A percentile compares a stretch with the other conserved stretches of the same genome.
These are phyloP conservation scores for Globisporangium ultimum DNA, from an alignment of 352 stramenopile species.

Conservation along the genomic window DNA sequence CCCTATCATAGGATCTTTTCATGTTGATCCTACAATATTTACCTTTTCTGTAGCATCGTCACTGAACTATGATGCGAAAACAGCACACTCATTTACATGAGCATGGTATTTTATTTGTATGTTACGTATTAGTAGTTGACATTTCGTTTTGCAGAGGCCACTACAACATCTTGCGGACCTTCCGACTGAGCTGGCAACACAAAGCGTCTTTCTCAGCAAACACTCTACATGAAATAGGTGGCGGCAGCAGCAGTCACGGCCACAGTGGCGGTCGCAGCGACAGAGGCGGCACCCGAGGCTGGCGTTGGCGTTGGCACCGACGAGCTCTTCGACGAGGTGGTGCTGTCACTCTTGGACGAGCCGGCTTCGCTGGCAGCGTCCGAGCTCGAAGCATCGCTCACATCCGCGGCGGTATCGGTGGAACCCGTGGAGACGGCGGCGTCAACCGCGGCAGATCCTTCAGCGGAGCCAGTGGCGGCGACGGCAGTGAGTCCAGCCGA, in stretches of 20 bases:
- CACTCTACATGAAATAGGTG: constrained; percentile 18
- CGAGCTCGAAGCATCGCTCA: neutral
- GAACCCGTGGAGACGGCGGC: neutral
- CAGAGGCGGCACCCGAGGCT: constrained; percentile 11
- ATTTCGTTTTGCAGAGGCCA: no score
- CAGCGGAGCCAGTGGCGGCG: neutral
- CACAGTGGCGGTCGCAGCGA: constrained; percentile 9
- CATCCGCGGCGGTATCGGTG: neutral
- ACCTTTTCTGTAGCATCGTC: no score
- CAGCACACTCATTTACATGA: no score
- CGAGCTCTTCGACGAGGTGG: constrained; percentile 10
- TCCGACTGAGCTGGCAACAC: no score
- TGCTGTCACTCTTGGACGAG: constrained; percentile 6
- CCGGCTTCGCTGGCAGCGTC: neutral
- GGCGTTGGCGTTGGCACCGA: constrained; percentile 6
- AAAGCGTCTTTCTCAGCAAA: no score
- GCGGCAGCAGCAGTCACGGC: constrained; percentile 15
- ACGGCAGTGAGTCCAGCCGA: neutral
- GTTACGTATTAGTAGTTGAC: no score
- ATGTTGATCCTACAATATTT: no score
- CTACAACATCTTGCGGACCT: no score
- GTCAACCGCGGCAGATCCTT: neutral
- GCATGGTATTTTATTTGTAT: no score
- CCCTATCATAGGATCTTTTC: no score
- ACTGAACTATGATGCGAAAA: no score